Base-by-base conservation (phyloP, 352 stramenopile species). In the Phytophthora palmivora region DNA sequence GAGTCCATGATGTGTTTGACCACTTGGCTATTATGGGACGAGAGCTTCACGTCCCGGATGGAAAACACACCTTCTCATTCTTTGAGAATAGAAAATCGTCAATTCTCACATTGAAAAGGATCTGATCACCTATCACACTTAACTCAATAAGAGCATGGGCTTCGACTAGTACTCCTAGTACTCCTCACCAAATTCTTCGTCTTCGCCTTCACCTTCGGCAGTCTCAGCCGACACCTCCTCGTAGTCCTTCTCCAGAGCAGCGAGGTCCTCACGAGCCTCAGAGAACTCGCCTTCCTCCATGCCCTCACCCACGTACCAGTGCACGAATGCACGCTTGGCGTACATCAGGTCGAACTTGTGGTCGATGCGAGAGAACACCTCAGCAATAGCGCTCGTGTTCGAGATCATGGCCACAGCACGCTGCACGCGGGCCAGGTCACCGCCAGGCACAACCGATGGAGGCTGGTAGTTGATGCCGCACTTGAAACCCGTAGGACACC, bases 201-300 rank as follows among this genome's bases (percentile, higher is more conserved):
- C 94, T 62, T 98, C 97, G 53, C 89, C 96, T 45, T 99, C 96
- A 44, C 91, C 97, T 44, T 99, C 97, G n/a, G 96, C 94, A 19
- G 97, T 98, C 82, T 99, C 98, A 16, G 96, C 97, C 33, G 94
- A 98, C 63, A 99, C 97, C 75, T 99, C 97, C 71, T 99, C 97
- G 78, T 99, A 99, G 82, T 99, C 97, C 89, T 99, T 71, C 56
- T 70, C 59, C 46, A 70, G 22, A 49, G 66, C 59, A 43, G 66
- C 66, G 84, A 60, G 88, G 87, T 99, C 97, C 82, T 99, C 97
- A 82, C 97, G 96, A 48, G 97, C 98, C 73, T 99, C 97, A 61
- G 95, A 98, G 79, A 99, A 99, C 80, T 99, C 97, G 58, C 97
- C 97, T 82, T 99, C 97, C 78, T 99, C 98, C 97, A 99, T 99